Base-by-base conservation (phyloP, 2,329 filamentous ascomycete genomes). In the Phaeophleospora eucalypticola region DNA sequence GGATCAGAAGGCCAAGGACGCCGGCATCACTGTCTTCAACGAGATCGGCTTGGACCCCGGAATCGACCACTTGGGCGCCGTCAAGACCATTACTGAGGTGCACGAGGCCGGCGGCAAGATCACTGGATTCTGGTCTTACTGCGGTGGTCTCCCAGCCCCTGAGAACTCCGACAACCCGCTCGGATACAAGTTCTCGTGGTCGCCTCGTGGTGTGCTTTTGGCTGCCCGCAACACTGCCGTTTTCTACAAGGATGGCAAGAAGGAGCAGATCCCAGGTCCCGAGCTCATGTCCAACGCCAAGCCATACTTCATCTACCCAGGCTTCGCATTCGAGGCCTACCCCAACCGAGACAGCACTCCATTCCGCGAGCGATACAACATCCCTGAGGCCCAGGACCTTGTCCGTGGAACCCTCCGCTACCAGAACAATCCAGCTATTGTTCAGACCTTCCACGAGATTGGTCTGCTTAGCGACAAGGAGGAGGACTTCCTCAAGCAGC, bases 1-100 rank as follows among this genome's bases (percentile, higher is more conserved):
- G 41, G 86, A 96, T 63, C 76, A 83, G 61, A 75, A 85, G 60
- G 82, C 80, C 68, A 95, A 95, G 78, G 86, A 85, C 54, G 91
- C 91, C 15, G 90, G 89, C 52, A 96, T 96, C 66, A 95, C 89
- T 9, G 90, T 96, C 66, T 90, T 96, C 86, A 96, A 97, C 73
- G 91, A 97, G 79, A 94, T 95, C 65, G 89, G 89, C 52, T 68
- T 76, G 36, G 83, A 86, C 68, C 83, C 83, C 20, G 83, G 84
- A 65, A 81, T 89, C 57, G 84, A 89, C 65, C 83, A 86, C 67
- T 71, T 85, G 47, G 86, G 91, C 66, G 90, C 90, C 38, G 81
- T 96, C 68, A 87, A 91, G 75, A 88, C 83, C 47, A 95, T 96
- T 61, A 81, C 86, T 44, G 80, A 89, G 65, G 89, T 95, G n/a